phyloP scores from a whole-genome alignment of 352 stramenopile species.

The Phytophthora ohioensis region DNA sequence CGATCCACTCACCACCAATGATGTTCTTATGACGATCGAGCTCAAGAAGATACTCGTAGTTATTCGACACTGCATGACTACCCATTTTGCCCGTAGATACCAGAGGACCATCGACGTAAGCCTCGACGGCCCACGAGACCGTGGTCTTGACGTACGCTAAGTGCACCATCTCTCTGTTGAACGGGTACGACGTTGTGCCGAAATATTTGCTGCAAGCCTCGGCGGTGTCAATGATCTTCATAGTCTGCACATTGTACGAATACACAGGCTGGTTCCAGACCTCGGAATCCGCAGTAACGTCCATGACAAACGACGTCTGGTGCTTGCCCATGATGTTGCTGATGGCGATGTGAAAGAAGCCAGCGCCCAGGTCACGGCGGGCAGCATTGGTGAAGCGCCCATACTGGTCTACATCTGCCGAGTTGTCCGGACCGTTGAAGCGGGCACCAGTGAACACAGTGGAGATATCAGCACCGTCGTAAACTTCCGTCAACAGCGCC shows the following conservation, averaged over 20 bases:
- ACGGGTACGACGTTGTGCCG: constrained; percentile 39
- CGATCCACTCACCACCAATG: constrained; percentile 49
- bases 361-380: constrained; percentile 35
- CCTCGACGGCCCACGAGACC: constrained; percentile 38
- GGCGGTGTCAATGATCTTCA: constrained; percentile 35
- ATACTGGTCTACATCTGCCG: constrained; percentile 27
- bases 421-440: constrained; percentile 32
- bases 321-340: constrained; percentile 39
- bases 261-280: constrained; percentile 49
- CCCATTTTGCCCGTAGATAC: constrained; percentile 34
- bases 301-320: constrained; percentile 40
- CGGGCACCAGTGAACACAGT: constrained; percentile 43
- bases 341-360: constrained; percentile 43
- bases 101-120: constrained; percentile 28
- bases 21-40: constrained; percentile 45
- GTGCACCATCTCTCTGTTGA: constrained; percentile 44
- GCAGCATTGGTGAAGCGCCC: constrained; percentile 34
- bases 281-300: constrained; percentile 27
- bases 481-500: constrained; percentile 32
- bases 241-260: constrained; percentile 29
- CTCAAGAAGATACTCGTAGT: constrained; percentile 54
- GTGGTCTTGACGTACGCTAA: constrained; percentile 48
- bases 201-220: constrained; percentile 35
- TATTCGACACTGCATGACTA: constrained; percentile 24
- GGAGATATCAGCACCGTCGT: constrained; percentile 26